These are phyloP conservation scores for Pythium volutum DNA, from an alignment of 352 stramenopile species.

Conservation along the genomic window DNA sequence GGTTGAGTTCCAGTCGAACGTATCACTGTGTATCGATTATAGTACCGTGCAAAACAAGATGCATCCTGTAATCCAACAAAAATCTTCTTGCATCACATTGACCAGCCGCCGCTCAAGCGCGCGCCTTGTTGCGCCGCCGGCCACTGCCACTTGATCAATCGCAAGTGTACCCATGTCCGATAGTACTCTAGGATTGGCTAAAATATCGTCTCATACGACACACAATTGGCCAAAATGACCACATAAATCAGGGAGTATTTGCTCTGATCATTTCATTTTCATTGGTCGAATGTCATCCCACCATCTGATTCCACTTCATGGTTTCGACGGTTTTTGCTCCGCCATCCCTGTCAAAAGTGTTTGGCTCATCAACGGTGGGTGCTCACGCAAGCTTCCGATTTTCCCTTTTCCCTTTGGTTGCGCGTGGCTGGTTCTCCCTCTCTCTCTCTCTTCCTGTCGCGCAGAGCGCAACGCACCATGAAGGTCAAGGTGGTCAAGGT, in stretches of 20 bases:
- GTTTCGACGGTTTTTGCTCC: neutral
- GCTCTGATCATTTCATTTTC: neutral
- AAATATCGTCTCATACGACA: neutral
- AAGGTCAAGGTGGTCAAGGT: constrained; percentile 60
- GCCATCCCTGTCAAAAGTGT: constrained; percentile 4
- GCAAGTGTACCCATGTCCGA: no score
- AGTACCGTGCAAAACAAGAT: no score
- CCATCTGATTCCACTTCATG: constrained; percentile 14
- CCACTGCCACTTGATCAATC: no score
- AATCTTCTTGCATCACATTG: neutral
- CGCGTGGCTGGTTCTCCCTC: neutral
- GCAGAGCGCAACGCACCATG: constrained; percentile 28
- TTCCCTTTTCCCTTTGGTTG: neutral
- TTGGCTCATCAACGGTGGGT: constrained; percentile 8
- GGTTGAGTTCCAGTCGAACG: no score
- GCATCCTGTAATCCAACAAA: no score
- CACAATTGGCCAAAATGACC: neutral
- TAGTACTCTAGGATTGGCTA: neutral
- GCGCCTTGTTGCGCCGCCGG: neutral
- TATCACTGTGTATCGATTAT: no score
- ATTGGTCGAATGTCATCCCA: neutral
- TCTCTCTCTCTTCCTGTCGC: neutral
- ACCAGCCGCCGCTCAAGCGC: neutral
- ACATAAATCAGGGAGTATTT: neutral
- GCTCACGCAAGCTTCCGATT: no score